Percentiles rank a stretch among this genome's conserved stretches.
Evolutionary conservation across 352 stramenopile species (phyloP).

Genomic region (Globisporangium parvum): DNA sequence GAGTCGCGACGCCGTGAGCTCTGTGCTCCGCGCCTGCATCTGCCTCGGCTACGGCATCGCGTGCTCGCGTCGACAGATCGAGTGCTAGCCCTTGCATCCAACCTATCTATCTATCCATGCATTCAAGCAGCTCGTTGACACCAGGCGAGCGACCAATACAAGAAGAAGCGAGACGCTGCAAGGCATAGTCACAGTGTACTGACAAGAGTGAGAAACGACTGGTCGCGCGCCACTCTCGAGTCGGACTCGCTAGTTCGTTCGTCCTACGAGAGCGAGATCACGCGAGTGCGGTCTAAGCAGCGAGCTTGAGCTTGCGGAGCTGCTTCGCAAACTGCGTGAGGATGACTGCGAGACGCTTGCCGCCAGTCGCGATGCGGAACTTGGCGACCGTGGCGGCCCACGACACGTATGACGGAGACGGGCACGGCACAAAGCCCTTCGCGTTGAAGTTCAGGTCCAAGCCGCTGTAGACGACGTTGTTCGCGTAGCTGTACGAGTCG

Average conservation of each 20-base stretch:
- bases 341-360: conserved; percentile 45
- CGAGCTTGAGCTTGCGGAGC: conserved; percentile 32
- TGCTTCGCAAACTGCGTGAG: conserved; percentile 50
- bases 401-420: conserved; percentile 24
- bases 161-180: background rate
- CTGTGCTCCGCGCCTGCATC: conserved; percentile 49
- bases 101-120: no score
- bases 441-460: conserved; percentile 25
- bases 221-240: background rate
- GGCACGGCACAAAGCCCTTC: conserved; percentile 15
- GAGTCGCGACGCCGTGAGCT: conserved; percentile 36
- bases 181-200: background rate
- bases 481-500: conserved; percentile 41
- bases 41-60: conserved; percentile 44
- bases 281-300: background rate
- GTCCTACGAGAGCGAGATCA: background rate
- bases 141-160: no score
- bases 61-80: conserved; percentile 14
- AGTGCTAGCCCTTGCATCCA: no score
- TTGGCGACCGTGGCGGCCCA: conserved; percentile 33
- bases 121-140: no score
- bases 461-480: conserved; percentile 28
- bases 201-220: background rate
- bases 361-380: conserved; percentile 40
- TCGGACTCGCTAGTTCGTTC: background rate